Percentiles rank a stretch among this genome's conserved stretches.
Evolutionary conservation across 2,329 filamentous ascomycete species (phyloP).

Genomic region (Bipolaris sorokiniana): DNA sequence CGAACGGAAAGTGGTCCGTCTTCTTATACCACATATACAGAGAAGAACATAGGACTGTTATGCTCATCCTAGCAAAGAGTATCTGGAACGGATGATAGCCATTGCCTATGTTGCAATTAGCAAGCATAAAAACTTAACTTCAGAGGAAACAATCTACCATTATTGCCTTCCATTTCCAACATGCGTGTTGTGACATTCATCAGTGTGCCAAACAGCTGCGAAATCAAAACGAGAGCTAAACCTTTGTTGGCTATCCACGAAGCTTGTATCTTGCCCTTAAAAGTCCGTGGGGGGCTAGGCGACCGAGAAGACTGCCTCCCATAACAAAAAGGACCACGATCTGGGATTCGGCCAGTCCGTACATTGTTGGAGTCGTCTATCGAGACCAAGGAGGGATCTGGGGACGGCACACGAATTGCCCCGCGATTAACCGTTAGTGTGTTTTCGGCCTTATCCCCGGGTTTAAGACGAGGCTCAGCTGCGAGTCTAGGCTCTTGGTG

Average conservation of each 20-base stretch:
- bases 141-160: slow-evolving; percentile 50
- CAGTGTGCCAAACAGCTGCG: slow-evolving; percentile 80
- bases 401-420: slow-evolving; percentile 42
- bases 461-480: slow-evolving; percentile 29
- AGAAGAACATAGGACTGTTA: slow-evolving; percentile 71
- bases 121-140: neutral
- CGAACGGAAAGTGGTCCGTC: slow-evolving; percentile 73
- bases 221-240: slow-evolving; percentile 72
- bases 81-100: slow-evolving; percentile 80
- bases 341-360: slow-evolving; percentile 33
- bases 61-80: slow-evolving; percentile 77
- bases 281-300: slow-evolving; percentile 27
- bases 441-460: slow-evolving; percentile 39
- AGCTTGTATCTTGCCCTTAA: slow-evolving; percentile 26
- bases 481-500: slow-evolving; percentile 7
- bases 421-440: slow-evolving; percentile 34
- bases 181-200: slow-evolving; percentile 86
- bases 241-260: slow-evolving; percentile 74
- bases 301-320: slow-evolving; percentile 32
- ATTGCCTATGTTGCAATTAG: slow-evolving; percentile 49
- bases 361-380: slow-evolving; percentile 43
- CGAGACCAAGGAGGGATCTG: slow-evolving; percentile 43
- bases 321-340: slow-evolving; percentile 22
- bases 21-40: slow-evolving; percentile 75
- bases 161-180: slow-evolving; percentile 70